Evolutionary conservation across 2,329 filamentous ascomycete species (phyloP).

Genomic region (Triangularia setosa): DNA sequence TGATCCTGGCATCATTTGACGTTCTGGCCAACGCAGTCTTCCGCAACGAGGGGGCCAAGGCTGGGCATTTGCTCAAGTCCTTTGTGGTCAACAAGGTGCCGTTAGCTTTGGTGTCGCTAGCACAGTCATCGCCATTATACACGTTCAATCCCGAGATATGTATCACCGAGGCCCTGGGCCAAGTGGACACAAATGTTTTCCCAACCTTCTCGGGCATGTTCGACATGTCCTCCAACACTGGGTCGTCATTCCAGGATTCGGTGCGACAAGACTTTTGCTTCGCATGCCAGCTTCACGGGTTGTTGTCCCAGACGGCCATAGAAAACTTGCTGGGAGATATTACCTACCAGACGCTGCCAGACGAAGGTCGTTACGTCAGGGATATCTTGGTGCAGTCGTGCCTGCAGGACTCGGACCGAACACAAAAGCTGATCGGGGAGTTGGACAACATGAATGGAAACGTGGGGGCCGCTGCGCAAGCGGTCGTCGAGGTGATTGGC

Average conservation of each 20-base stretch:
- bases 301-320: slow-evolving; percentile 76
- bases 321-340: slow-evolving; percentile 79
- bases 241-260: slow-evolving; percentile 54
- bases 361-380: slow-evolving; percentile 70
- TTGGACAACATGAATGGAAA: slow-evolving; percentile 90
- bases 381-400: slow-evolving; percentile 77
- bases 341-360: slow-evolving; percentile 73
- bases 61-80: slow-evolving; percentile 73
- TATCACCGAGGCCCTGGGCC: slow-evolving; percentile 67
- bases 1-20: slow-evolving; percentile 87
- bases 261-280: slow-evolving; percentile 76
- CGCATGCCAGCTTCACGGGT: slow-evolving; percentile 79
- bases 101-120: slow-evolving; percentile 49
- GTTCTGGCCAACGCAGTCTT: slow-evolving; percentile 83
- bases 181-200: slow-evolving; percentile 77
- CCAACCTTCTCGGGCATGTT: slow-evolving; percentile 58
- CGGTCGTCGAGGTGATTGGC: slow-evolving; percentile 67
- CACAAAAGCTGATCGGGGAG: slow-evolving; percentile 73
- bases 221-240: slow-evolving; percentile 55
- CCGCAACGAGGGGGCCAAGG: slow-evolving; percentile 50
- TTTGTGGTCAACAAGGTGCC: slow-evolving; percentile 73
- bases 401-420: slow-evolving; percentile 67
- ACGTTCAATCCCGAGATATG: slow-evolving; percentile 71
- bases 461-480: slow-evolving; percentile 77
- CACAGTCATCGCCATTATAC: slow-evolving; percentile 56